phyloP scores from a whole-genome alignment of 768 basidiomycete genomes.

The Strobilomyces dryophilus region DNA sequence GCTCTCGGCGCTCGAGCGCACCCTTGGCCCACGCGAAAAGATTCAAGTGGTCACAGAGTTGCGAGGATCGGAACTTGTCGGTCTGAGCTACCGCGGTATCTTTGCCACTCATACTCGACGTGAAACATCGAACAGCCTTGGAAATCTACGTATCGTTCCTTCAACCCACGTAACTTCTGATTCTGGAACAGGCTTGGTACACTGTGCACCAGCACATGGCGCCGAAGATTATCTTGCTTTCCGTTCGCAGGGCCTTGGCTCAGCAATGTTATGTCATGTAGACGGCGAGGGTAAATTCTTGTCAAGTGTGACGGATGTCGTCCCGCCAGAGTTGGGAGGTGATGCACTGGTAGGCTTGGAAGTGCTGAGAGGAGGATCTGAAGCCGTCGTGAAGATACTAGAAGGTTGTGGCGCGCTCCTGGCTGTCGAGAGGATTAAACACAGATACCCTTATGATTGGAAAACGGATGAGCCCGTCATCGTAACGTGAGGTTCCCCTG shows the following conservation, averaged over 20 bases:
- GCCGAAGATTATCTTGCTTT: constrained; percentile 86
- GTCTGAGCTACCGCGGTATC: constrained; percentile 54
- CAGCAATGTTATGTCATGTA: constrained; percentile 74
- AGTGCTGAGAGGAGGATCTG: constrained; percentile 71
- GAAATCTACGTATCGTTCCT: constrained; percentile 47
- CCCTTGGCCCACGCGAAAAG: constrained; percentile 21
- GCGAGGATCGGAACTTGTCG: constrained; percentile 49
- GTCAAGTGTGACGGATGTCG: constrained; percentile 48
- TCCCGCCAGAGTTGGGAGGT: constrained; percentile 36
- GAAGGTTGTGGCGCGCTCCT: constrained; percentile 49
- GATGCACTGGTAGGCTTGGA: constrained; percentile 59
- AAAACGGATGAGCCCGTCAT: constrained; percentile 92
- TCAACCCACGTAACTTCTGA: constrained; percentile 77
- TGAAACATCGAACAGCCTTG: not conserved
- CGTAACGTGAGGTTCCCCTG: constrained; percentile 57
- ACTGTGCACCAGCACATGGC: constrained; percentile 94
- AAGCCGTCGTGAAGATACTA: constrained; percentile 61
- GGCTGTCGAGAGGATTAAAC: constrained; percentile 67
- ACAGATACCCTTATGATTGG: constrained; percentile 97
- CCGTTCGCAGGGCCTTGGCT: constrained; percentile 47
- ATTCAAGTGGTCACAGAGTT: constrained; percentile 20
- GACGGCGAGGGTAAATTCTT: constrained; percentile 73
- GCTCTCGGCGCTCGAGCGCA: constrained; percentile 31
- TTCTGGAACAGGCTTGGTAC: constrained; percentile 94
- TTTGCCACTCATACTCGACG: constrained; percentile 40